Conservation (phyloP, 768 basidiomycete genomes). For the Tulasnella sp. region DNA sequence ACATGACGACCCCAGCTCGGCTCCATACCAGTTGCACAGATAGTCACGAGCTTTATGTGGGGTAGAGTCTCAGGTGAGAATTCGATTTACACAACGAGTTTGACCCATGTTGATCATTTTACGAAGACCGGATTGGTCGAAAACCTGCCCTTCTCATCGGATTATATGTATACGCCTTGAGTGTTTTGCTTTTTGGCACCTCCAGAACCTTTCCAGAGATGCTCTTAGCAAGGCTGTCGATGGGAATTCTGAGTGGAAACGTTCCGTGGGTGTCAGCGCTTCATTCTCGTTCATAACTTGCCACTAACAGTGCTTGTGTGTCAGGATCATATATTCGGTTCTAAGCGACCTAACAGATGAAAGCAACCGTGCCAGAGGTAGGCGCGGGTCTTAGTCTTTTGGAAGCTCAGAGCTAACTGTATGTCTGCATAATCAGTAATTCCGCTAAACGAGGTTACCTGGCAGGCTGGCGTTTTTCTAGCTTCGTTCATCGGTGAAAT, state of each 20-base stretch:
- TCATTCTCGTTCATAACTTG: too few species aligned
- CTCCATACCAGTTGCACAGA: constrained; percentile 36
- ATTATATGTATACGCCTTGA: constrained; percentile 29
- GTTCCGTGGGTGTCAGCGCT: constrained; percentile 7
- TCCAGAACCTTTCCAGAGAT: constrained; percentile 23
- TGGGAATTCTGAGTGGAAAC: constrained; percentile 31
- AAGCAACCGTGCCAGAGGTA: constrained; percentile 58
- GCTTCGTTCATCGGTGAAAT: constrained; percentile 54
- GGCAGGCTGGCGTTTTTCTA: constrained; percentile 16
- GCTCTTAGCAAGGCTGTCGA: constrained; percentile 4
- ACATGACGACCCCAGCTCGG: neutral
- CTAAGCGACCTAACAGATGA: constrained; percentile 68
- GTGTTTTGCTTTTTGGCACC: constrained; percentile 32
- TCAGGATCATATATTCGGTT: constrained; percentile 53
- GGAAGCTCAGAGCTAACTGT: neutral
- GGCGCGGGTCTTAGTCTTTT: neutral
- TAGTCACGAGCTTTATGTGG: constrained; percentile 35
- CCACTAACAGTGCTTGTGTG: too few species aligned
- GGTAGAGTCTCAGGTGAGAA: constrained; percentile 36
- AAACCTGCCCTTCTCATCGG: constrained; percentile 39
- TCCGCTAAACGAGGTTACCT: constrained; percentile 21
- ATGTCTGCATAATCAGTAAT: neutral
- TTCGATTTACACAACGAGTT: neutral
- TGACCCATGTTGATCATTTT: neutral
- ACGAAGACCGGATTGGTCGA: constrained; percentile 38